Evolutionary conservation across 768 basidiomycete species (phyloP).

Genomic region (Boletus barrowsii): DNA sequence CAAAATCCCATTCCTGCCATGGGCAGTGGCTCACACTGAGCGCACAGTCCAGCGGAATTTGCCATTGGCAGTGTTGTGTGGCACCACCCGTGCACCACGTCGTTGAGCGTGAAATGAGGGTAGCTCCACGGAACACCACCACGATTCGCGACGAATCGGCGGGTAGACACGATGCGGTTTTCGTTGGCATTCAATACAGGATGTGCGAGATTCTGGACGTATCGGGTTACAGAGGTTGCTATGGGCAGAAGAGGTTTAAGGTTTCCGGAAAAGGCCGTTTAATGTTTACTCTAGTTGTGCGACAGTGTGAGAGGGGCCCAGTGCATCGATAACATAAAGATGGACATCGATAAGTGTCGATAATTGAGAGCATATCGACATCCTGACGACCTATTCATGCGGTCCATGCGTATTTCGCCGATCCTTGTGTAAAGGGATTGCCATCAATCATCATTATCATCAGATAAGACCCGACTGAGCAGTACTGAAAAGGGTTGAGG

Average conservation of each 20-base stretch:
- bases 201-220: background rate
- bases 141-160: conserved; percentile 13
- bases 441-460: conserved; percentile 11
- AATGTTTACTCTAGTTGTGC: background rate
- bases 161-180: background rate
- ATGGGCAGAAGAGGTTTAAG: conserved; percentile 5
- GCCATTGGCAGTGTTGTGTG: conserved; percentile 6
- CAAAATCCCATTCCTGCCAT: conserved; percentile 6
- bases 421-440: background rate
- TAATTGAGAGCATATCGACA: background rate
- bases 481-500: background rate
- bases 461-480: conserved; percentile 4
- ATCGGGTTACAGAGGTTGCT: background rate
- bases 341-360: background rate
- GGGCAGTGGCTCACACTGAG: background rate
- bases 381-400: background rate
- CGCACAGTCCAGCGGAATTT: conserved; percentile 1
- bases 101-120: too few species aligned
- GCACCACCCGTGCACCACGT: background rate
- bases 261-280: background rate
- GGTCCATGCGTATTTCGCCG: background rate
- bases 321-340: background rate
- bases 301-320: too few species aligned
- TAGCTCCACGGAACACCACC: conserved; percentile 10
- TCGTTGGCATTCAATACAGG: background rate